These are phyloP conservation scores for Debaryomyces sp. DNA, from an alignment of 1,139 yeast genomes.

Conservation along the genomic window DNA sequence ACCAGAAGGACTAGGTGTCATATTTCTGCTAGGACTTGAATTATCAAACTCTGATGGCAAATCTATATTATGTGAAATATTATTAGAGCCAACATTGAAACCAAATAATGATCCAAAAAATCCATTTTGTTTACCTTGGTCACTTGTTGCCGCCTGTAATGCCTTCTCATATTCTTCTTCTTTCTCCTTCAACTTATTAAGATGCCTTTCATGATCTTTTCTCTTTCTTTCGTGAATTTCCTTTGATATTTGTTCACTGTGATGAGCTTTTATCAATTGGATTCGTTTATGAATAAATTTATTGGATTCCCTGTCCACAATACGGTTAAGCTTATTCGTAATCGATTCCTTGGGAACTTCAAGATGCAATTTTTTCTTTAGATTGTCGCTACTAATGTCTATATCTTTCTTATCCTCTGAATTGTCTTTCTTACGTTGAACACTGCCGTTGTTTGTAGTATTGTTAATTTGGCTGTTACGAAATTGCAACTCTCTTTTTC, in stretches of 20 bases:
- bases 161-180: slow-evolving; percentile 46
- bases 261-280: slow-evolving; percentile 41
- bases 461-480: slow-evolving; percentile 5
- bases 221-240: slow-evolving; percentile 45
- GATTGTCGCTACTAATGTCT: slow-evolving; percentile 10
- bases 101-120: slow-evolving; percentile 36
- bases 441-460: neutral
- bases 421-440: slow-evolving; percentile 4
- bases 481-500: slow-evolving; percentile 31
- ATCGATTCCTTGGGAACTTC: slow-evolving; percentile 22
- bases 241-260: slow-evolving; percentile 39
- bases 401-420: slow-evolving; percentile 4
- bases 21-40: neutral
- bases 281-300: slow-evolving; percentile 43
- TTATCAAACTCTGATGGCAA: neutral
- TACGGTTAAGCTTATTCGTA: slow-evolving; percentile 27
- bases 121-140: slow-evolving; percentile 23
- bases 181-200: slow-evolving; percentile 37
- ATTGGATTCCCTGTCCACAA: slow-evolving; percentile 42
- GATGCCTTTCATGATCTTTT: slow-evolving; percentile 43
- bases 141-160: slow-evolving; percentile 28
- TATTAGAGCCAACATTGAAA: slow-evolving; percentile 13
- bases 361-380: slow-evolving; percentile 11
- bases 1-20: neutral
- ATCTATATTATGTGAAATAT: slow-evolving; percentile 1